Conservation (phyloP, 2,329 filamentous ascomycete species). For the Aspergillus carbonarius region DNA sequence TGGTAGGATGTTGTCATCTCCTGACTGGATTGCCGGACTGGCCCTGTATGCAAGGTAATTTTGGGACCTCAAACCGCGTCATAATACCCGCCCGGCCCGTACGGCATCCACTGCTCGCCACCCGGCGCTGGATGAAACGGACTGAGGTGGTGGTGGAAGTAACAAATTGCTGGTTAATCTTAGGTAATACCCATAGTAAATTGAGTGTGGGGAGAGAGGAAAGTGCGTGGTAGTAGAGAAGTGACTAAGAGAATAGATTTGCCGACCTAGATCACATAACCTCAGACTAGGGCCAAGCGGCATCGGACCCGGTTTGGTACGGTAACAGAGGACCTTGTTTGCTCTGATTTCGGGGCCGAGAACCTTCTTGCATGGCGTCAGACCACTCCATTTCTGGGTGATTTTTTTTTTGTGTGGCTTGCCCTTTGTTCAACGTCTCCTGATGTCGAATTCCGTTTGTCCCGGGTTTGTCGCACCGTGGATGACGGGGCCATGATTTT, state of each 20-base stretch:
- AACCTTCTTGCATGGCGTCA: conserved; percentile 3
- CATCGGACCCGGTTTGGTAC: background rate
- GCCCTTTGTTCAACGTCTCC: background rate
- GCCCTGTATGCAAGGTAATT: background rate
- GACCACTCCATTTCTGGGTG: background rate
- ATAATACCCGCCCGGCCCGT: conserved; percentile 5
- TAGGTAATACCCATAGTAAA: background rate
- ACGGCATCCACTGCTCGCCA: conserved; percentile 4
- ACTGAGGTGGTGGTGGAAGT: background rate
- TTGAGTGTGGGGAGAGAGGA: no score
- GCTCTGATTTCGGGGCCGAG: background rate
- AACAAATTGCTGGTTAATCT: background rate
- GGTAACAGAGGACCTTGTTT: background rate
- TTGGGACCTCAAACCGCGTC: conserved; percentile 1
- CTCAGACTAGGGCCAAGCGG: background rate
- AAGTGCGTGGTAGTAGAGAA: background rate
- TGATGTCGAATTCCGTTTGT: background rate
- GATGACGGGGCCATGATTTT: background rate
- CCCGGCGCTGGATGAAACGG: background rate
- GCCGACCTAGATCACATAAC: background rate
- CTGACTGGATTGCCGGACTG: background rate
- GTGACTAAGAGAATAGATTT: background rate
- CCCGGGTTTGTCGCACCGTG: background rate
- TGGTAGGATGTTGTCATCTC: conserved; percentile 2
- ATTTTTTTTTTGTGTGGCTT: background rate